A percentile compares a stretch with the other conserved stretches of the same genome.
Conservation (phyloP, 352 stramenopile genomes). For the Phytophthora constricta region DNA sequence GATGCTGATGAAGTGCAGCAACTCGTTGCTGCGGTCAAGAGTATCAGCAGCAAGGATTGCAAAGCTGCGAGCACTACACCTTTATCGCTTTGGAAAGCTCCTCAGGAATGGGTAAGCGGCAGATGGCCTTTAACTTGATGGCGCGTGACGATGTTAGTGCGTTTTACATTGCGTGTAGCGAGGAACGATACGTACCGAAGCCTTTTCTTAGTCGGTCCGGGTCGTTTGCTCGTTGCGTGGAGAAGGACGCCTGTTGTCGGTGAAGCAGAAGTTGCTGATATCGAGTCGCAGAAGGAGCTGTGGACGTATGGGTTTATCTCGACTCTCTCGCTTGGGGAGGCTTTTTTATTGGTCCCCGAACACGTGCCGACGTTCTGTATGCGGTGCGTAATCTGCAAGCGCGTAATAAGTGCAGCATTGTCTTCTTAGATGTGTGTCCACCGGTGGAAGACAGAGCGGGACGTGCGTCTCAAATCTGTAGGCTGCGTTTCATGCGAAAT, state of each 20-base stretch:
- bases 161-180: constrained; percentile 8
- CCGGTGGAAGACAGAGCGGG: background rate
- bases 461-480: background rate
- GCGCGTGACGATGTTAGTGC: constrained; percentile 5
- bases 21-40: too few species aligned
- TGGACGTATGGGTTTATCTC: constrained; percentile 11
- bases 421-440: constrained; percentile 17
- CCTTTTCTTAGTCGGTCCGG: background rate
- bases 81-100: constrained; percentile 13
- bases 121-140: constrained; percentile 21
- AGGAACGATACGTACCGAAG: background rate
- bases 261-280: too few species aligned
- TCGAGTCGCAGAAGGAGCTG: too few species aligned
- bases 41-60: too few species aligned
- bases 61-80: too few species aligned
- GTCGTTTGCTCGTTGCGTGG: constrained; percentile 1
- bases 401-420: background rate
- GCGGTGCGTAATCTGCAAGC: background rate
- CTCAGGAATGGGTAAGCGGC: constrained; percentile 12
- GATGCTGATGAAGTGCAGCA: too few species aligned
- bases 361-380: background rate
- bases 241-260: background rate
- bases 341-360: background rate
- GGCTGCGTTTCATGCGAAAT: constrained; percentile 10
- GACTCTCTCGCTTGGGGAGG: background rate